phyloP scores from a whole-genome alignment of 345 rosid genomes.

The Eucalyptus sp. region DNA sequence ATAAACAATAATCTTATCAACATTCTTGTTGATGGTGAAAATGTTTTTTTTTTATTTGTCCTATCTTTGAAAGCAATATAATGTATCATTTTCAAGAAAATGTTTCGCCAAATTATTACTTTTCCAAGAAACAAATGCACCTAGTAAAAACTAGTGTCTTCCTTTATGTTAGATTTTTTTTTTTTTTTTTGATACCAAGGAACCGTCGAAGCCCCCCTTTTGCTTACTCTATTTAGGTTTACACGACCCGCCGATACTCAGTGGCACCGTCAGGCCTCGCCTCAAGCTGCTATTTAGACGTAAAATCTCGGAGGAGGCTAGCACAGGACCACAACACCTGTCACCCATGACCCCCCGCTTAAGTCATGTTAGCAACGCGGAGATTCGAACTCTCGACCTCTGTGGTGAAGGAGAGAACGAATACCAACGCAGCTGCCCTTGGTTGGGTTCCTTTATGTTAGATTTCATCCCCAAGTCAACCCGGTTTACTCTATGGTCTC shows the following conservation, averaged over 20 bases:
- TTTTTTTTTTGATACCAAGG: too few species aligned
- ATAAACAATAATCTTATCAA: background rate
- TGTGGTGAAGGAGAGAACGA: rapidly evolving
- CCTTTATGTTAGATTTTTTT: background rate
- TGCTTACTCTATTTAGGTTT: too few species aligned
- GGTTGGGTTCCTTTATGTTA: background rate
- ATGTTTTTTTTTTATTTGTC: background rate
- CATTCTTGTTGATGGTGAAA: background rate
- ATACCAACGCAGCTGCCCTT: too few species aligned
- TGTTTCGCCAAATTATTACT: background rate
- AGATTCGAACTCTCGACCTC: too few species aligned
- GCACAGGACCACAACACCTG: too few species aligned
- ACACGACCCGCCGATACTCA: rapidly evolving
- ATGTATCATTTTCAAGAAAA: background rate
- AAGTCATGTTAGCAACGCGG: too few species aligned
- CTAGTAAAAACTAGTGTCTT: background rate
- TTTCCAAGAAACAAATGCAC: background rate
- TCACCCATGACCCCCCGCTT: too few species aligned
- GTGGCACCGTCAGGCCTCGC: rapidly evolving
- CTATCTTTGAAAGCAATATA: background rate
- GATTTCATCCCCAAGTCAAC: background rate
- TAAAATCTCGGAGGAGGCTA: rapidly evolving
- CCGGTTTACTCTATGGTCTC: background rate
- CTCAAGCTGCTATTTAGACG: too few species aligned
- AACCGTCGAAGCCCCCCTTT: too few species aligned